These are phyloP conservation scores for Pleodorina starrii DNA, from an alignment of 139 green algal genomes.

Conservation along the genomic window DNA sequence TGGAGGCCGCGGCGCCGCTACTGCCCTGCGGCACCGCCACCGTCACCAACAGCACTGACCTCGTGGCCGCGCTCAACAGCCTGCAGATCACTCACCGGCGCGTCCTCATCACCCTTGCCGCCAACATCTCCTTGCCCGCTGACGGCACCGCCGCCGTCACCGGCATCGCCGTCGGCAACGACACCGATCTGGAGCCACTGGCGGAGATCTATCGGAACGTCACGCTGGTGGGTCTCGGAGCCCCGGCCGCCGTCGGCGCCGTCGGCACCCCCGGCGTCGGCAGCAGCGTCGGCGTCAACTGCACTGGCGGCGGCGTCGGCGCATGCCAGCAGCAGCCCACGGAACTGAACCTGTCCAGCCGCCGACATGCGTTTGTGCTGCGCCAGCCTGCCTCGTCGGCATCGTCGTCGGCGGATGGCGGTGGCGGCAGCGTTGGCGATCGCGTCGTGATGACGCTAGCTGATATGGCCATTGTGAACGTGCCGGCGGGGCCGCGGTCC, in stretches of 20 bases:
- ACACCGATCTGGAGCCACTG: neutral
- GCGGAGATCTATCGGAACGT: neutral
- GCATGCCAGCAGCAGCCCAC: neutral
- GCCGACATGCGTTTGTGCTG: neutral
- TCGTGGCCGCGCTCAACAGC: neutral
- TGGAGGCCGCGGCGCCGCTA: neutral
- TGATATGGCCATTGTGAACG: conserved; percentile 8
- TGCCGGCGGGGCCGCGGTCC: neutral
- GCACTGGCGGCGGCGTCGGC: neutral
- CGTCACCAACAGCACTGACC: neutral
- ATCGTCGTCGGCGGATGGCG: neutral
- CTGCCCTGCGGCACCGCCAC: neutral
- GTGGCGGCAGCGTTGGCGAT: neutral
- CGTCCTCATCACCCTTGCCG: conserved; percentile 11
- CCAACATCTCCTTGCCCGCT: conserved; percentile 4
- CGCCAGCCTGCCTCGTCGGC: neutral
- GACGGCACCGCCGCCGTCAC: neutral
- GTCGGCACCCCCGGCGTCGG: neutral
- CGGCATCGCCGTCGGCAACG: neutral
- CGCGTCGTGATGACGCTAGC: neutral
- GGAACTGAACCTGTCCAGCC: conserved; percentile 1
- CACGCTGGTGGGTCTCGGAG: neutral
- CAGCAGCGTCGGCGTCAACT: neutral
- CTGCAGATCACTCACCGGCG: neutral
- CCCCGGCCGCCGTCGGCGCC: neutral